These are phyloP conservation scores for Cymodocea nodosa DNA, from an alignment of 116 monocot genomes.

Conservation along the genomic window DNA sequence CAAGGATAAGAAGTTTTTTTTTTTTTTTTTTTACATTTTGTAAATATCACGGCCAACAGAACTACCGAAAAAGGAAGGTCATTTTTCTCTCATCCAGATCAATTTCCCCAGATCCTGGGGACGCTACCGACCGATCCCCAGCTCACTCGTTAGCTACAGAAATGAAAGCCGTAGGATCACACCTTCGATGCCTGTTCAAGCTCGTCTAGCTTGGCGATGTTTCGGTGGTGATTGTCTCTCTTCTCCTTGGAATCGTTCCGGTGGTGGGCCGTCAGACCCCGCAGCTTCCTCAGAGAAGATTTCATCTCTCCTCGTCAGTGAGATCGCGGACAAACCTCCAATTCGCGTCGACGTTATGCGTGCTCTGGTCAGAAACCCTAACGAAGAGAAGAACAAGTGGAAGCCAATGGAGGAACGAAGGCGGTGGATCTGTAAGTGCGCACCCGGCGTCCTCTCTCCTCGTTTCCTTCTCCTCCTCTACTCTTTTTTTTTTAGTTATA, in stretches of 20 bases:
- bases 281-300: conserved; percentile 50
- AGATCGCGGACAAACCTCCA: too few relatives aligned
- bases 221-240: conserved; percentile 5
- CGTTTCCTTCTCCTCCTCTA: too few relatives aligned
- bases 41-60: too few relatives aligned
- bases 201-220: conserved; percentile 25
- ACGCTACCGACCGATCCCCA: not conserved
- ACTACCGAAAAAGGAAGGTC: too few relatives aligned
- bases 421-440: too few relatives aligned
- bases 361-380: too few relatives aligned
- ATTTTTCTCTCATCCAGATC: not conserved
- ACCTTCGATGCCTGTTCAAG: conserved; percentile 39
- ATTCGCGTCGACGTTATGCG: not conserved
- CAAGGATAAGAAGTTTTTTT: too few relatives aligned
- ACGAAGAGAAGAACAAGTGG: not conserved
- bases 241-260: conserved; percentile 17
- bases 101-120: not conserved
- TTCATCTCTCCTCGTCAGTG: conserved; percentile 27
- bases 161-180: not conserved
- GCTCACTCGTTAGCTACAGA: not conserved
- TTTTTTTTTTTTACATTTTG: too few relatives aligned
- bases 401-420: not conserved
- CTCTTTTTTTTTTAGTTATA: too few relatives aligned
- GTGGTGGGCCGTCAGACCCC: conserved; percentile 25
- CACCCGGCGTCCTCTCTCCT: too few relatives aligned